phyloP scores from a whole-genome alignment of 805 yeast genomes.

The Schwanniomyces sp. region DNA sequence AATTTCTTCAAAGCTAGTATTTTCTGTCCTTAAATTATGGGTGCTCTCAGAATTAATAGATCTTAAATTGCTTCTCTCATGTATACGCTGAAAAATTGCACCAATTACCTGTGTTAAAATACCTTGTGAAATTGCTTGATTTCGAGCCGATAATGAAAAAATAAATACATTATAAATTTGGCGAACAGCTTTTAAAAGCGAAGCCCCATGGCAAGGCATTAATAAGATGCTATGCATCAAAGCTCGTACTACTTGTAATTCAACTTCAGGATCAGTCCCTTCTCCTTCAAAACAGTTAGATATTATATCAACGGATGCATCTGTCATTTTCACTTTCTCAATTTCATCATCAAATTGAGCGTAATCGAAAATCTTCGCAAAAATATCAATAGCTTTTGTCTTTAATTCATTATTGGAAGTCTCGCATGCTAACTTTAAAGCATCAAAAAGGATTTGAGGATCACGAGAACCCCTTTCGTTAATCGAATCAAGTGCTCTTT shows the following conservation, averaged over 20 bases:
- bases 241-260: conserved; percentile 90
- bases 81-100: conserved; percentile 72
- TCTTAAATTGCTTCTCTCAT: conserved; percentile 14
- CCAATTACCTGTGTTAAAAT: conserved; percentile 87
- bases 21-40: conserved; percentile 18
- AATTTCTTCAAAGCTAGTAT: conserved; percentile 26
- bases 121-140: conserved; percentile 95
- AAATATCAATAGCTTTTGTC: conserved; percentile 75
- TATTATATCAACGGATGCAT: conserved; percentile 81
- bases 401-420: conserved; percentile 63
- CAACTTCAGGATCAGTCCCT: conserved; percentile 85
- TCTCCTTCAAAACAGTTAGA: conserved; percentile 88
- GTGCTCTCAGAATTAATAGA: conserved; percentile 15
- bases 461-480: conserved; percentile 40
- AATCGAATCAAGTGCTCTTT: conserved; percentile 44
- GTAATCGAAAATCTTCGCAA: conserved; percentile 87
- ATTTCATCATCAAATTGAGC: conserved; percentile 65
- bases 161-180: conserved; percentile 92
- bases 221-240: conserved; percentile 84
- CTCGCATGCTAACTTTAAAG: conserved; percentile 75
- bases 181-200: conserved; percentile 84
- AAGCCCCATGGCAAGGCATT: conserved; percentile 86
- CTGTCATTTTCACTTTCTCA: conserved; percentile 62
- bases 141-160: conserved; percentile 73
- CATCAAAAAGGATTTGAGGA: conserved; percentile 66